Conservation (phyloP, 768 basidiomycete genomes). For the Collybia nuda region DNA sequence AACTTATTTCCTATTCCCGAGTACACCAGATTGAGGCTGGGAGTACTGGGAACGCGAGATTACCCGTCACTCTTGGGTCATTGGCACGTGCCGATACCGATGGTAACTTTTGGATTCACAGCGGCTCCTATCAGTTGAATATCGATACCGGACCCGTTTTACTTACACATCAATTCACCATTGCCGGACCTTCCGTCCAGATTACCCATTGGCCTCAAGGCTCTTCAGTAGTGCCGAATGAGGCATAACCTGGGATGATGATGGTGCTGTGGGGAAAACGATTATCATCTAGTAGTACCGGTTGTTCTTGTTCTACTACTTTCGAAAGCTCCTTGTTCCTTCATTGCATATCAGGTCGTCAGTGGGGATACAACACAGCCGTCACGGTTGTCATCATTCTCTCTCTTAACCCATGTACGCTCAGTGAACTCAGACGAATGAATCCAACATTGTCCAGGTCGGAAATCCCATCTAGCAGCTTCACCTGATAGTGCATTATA, state of each 20-base stretch:
- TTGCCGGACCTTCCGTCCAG: slow-evolving; percentile 40
- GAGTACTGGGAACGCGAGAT: slow-evolving; percentile 23
- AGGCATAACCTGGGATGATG: too few species aligned
- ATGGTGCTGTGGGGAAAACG: too few species aligned
- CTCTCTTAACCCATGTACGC: too few species aligned
- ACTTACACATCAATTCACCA: slow-evolving; percentile 38
- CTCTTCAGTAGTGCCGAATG: not conserved
- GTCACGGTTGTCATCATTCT: too few species aligned
- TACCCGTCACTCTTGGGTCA: slow-evolving; percentile 46
- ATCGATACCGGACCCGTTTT: slow-evolving; percentile 40
- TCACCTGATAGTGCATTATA: too few species aligned
- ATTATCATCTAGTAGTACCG: too few species aligned
- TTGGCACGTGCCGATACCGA: slow-evolving; percentile 46
- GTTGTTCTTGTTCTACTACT: too few species aligned
- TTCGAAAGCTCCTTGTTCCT: not conserved
- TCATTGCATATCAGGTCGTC: not conserved
- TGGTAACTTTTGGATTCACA: slow-evolving; percentile 45
- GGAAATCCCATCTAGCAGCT: too few species aligned
- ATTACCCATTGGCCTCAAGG: slow-evolving; percentile 41
- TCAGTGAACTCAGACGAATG: too few species aligned
- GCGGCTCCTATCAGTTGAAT: slow-evolving; percentile 40
- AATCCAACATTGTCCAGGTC: too few species aligned
- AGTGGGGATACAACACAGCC: not conserved
- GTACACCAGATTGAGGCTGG: slow-evolving; percentile 25
- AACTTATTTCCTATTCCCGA: slow-evolving; percentile 49